These are phyloP conservation scores for Tolypocladium endophyticum DNA, from an alignment of 2,329 filamentous ascomycete genomes.

Conservation along the genomic window DNA sequence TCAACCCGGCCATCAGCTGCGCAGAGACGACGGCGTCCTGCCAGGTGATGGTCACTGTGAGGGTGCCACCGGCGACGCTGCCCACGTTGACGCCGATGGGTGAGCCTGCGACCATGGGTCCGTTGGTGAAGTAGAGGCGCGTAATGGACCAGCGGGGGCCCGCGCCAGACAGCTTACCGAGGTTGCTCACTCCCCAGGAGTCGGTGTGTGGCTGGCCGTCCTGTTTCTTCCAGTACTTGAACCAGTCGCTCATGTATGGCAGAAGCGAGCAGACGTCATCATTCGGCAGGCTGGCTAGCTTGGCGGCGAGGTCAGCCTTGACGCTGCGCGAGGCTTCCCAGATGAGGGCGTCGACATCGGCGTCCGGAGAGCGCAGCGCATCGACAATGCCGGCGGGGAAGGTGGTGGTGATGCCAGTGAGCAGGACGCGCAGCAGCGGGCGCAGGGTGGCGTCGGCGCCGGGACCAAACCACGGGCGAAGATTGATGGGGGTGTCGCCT, in stretches of 20 bases:
- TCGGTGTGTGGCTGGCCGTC: conserved; percentile 29
- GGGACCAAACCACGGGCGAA: conserved; percentile 26
- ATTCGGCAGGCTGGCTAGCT: conserved; percentile 21
- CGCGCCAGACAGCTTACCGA: conserved; percentile 29
- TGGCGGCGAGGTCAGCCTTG: conserved; percentile 22
- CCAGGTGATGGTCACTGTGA: conserved; percentile 37
- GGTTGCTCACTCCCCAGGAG: conserved; percentile 43
- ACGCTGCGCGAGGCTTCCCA: conserved; percentile 30
- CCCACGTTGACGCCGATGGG: conserved; percentile 35
- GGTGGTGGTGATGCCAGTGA: conserved; percentile 23
- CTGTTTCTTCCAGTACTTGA: conserved; percentile 26
- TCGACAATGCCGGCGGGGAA: conserved; percentile 15
- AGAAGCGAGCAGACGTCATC: conserved; percentile 34
- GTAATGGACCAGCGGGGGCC: conserved; percentile 23
- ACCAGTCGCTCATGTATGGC: conserved; percentile 31
- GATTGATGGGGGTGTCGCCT: conserved; percentile 31
- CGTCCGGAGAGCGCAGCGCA: conserved; percentile 11
- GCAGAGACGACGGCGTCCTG: conserved; percentile 32
- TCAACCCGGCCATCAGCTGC: conserved; percentile 24
- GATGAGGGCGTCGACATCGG: conserved; percentile 18
- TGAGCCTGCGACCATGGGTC: conserved; percentile 29
- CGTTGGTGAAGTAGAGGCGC: conserved; percentile 39
- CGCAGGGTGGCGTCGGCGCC: conserved; percentile 14
- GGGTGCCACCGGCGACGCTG: conserved; percentile 28
- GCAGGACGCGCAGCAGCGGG: conserved; percentile 24